phyloP scores from a whole-genome alignment of 371 early-diverging fungal genomes.

The Lichtheimia corymbifera region DNA sequence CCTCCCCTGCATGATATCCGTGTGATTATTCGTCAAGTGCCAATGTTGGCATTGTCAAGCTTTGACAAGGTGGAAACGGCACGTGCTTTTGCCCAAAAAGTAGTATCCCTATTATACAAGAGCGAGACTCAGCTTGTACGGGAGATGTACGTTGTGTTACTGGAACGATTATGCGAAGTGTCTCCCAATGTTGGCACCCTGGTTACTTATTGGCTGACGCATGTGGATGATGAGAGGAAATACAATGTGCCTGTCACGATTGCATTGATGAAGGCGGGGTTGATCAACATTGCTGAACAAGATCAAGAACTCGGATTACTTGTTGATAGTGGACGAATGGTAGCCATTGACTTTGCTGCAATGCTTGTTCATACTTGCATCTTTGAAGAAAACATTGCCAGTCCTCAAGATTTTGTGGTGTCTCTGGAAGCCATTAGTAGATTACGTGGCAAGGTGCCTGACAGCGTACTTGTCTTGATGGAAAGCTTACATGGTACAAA shows the following conservation, averaged over 20 bases:
- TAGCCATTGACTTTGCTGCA: slow-evolving; percentile 79
- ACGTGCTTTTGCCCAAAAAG: slow-evolving; percentile 82
- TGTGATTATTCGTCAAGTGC: slow-evolving; percentile 70
- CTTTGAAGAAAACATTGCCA: slow-evolving; percentile 58
- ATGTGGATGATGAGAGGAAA: slow-evolving; percentile 93
- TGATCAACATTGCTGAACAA: slow-evolving; percentile 78
- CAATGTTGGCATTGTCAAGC: slow-evolving; percentile 63
- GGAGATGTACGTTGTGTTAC: slow-evolving; percentile 79
- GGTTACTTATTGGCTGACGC: slow-evolving; percentile 90
- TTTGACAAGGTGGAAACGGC: slow-evolving; percentile 77
- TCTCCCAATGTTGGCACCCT: slow-evolving; percentile 79
- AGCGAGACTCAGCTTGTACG: slow-evolving; percentile 72
- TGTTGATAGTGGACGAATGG: slow-evolving; percentile 77
- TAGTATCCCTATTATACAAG: slow-evolving; percentile 82
- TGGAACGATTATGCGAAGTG: slow-evolving; percentile 80
- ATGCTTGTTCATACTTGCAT: slow-evolving; percentile 74
- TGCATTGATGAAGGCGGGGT: slow-evolving; percentile 76
- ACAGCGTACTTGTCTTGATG: slow-evolving; percentile 54
- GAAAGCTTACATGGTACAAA: slow-evolving; percentile 20
- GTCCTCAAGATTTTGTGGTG: slow-evolving; percentile 73
- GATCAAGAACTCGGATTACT: slow-evolving; percentile 81
- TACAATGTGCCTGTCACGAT: slow-evolving; percentile 82
- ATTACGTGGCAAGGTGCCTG: slow-evolving; percentile 69
- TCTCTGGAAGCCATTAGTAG: slow-evolving; percentile 71
- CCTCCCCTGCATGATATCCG: slow-evolving; percentile 83